Evolutionary conservation across 225 moss, liverwort and hornwort species (phyloP).

Genomic region (Lunularia cruciata): DNA sequence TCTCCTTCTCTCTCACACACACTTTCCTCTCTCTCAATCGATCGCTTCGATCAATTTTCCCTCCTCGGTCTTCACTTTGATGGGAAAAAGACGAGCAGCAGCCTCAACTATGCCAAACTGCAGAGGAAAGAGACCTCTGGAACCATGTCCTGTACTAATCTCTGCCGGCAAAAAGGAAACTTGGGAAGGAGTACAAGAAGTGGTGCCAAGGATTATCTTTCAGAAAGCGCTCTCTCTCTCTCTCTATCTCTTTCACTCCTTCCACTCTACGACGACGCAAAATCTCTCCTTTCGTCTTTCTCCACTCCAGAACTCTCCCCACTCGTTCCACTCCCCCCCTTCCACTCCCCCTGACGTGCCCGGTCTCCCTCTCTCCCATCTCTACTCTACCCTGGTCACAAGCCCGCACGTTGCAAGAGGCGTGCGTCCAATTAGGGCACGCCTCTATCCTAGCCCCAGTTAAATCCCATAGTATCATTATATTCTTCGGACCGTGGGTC

Average conservation of each 20-base stretch:
- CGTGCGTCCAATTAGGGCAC: slow-evolving; percentile 24
- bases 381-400: not conserved
- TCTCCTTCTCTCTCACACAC: not conserved
- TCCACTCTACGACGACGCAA: slow-evolving; percentile 7
- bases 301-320: not conserved
- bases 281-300: not conserved
- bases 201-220: not conserved
- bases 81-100: slow-evolving; percentile 24
- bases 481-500: not conserved
- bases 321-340: not conserved
- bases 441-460: not conserved
- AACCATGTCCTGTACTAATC: not conserved
- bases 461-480: not conserved
- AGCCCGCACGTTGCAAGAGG: slow-evolving; percentile 10
- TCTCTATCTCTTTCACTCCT: not conserved
- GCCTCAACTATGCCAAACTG: slow-evolving; percentile 7
- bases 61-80: slow-evolving; percentile 13
- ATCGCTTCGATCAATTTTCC: slow-evolving; percentile 21
- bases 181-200: not conserved
- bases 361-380: not conserved
- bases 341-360: not conserved
- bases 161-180: slow-evolving; percentile 2
- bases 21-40: slow-evolving; percentile 4
- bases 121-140: not conserved
- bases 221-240: not conserved